phyloP scores from a whole-genome alignment of 1,139 yeast species.

The Magnusiomyces paraingens region DNA sequence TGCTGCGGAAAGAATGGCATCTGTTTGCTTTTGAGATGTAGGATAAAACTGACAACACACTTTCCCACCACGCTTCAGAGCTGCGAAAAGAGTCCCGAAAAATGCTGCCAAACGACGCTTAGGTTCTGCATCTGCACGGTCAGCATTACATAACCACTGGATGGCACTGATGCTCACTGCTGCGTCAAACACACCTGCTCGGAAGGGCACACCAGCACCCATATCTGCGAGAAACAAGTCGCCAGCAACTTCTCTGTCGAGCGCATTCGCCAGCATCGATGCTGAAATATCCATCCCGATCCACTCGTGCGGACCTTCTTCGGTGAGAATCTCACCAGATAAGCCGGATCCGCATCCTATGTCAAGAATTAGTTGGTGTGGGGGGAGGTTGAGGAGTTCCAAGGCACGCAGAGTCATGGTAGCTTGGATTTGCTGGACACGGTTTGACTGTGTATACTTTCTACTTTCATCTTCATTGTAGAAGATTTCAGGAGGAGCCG shows the following conservation, averaged over 20 bases:
- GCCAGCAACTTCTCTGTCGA: slow-evolving; percentile 89
- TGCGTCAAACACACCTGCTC: slow-evolving; percentile 96
- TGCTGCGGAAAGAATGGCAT: slow-evolving; percentile 73
- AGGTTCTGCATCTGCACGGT: slow-evolving; percentile 78
- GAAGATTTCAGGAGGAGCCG: slow-evolving; percentile 96
- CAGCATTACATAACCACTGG: slow-evolving; percentile 98
- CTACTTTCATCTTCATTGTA: slow-evolving; percentile 84
- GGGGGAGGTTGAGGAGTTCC: slow-evolving; percentile 70
- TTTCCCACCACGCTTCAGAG: slow-evolving; percentile 88
- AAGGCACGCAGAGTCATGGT: slow-evolving; percentile 93
- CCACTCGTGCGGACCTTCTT: slow-evolving; percentile 86
- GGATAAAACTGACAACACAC: slow-evolving; percentile 98
- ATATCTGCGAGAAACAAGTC: slow-evolving; percentile 87
- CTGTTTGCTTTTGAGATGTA: slow-evolving; percentile 76
- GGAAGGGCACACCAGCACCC: slow-evolving; percentile 90
- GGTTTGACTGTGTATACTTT: slow-evolving; percentile 85
- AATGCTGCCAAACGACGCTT: slow-evolving; percentile 71
- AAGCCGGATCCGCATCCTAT: slow-evolving; percentile 97
- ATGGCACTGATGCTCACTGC: slow-evolving; percentile 93
- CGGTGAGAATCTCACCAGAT: slow-evolving; percentile 87
- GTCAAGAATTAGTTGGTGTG: slow-evolving; percentile 69
- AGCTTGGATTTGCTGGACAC: slow-evolving; percentile 97
- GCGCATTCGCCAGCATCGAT: slow-evolving; percentile 89
- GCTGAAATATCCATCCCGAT: slow-evolving; percentile 96
- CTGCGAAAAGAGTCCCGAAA: slow-evolving; percentile 81